Percentiles rank a stretch among this genome's conserved stretches.
Evolutionary conservation across 2,329 filamentous ascomycete genomes (phyloP).

Genomic region (Plenodomus tracheiphilus): DNA sequence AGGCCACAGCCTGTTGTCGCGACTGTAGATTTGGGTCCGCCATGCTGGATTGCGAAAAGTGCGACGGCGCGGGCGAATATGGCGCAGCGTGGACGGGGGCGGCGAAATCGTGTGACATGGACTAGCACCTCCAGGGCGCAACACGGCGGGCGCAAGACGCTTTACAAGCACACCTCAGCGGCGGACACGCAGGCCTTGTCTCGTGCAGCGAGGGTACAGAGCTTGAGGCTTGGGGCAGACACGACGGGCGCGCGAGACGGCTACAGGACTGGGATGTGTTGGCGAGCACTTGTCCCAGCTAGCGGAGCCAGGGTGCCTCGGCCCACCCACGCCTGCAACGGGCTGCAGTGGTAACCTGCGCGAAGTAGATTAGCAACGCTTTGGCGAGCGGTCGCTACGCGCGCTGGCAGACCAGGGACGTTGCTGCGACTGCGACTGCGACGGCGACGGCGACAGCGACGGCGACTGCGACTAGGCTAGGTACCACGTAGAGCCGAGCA

Average conservation of each 20-base stretch:
- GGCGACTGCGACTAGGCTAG: not conserved
- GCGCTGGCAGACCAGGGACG: constrained; percentile 2
- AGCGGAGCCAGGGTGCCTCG: constrained; percentile 21
- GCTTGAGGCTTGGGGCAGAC: constrained; percentile 14
- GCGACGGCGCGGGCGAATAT: constrained; percentile 39
- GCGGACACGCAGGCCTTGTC: not conserved
- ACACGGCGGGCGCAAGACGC: constrained; percentile 21
- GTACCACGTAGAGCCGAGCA: no score
- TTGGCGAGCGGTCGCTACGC: constrained; percentile 7
- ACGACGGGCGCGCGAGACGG: constrained; percentile 7
- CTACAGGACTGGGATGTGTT: constrained; percentile 26
- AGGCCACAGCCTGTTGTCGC: constrained; percentile 34
- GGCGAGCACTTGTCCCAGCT: constrained; percentile 17
- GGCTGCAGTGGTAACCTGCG: constrained; percentile 14
- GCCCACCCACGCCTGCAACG: constrained; percentile 15
- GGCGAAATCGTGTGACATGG: constrained; percentile 40
- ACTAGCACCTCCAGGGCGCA: constrained; percentile 31
- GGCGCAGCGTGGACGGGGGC: constrained; percentile 27
- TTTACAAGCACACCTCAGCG: constrained; percentile 6
- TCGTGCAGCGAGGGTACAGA: constrained; percentile 3
- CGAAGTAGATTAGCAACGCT: constrained; percentile 17
- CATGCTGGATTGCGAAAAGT: constrained; percentile 39
- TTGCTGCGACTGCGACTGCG: not conserved
- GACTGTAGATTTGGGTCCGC: constrained; percentile 37
- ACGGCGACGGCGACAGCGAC: not conserved